Evolutionary conservation across 2,329 filamentous ascomycete species (phyloP).

Genomic region (Clathrospora elynae): DNA sequence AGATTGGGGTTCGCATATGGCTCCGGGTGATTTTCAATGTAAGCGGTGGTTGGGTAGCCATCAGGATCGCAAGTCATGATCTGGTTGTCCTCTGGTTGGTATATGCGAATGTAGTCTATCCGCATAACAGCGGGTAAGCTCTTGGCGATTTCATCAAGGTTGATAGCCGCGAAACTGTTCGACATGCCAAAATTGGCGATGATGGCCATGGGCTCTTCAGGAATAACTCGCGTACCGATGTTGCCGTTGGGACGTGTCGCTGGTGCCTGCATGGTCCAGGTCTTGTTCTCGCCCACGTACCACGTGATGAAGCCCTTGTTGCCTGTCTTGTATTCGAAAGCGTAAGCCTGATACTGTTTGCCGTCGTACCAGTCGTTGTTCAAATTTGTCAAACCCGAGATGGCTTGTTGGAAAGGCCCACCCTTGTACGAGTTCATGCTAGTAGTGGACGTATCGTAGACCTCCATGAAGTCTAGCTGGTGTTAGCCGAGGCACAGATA

Average conservation of each 20-base stretch:
- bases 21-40: conserved; percentile 66
- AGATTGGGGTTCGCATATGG: conserved; percentile 68
- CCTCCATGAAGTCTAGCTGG: conserved; percentile 62
- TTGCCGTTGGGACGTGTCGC: conserved; percentile 72
- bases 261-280: conserved; percentile 66
- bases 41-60: conserved; percentile 69
- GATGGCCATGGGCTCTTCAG: conserved; percentile 69
- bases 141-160: conserved; percentile 60
- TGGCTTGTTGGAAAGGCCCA: conserved; percentile 61
- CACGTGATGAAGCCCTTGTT: conserved; percentile 66
- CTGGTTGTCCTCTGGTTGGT: conserved; percentile 65
- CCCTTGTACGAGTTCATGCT: conserved; percentile 61
- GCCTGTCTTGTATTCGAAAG: conserved; percentile 63
- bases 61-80: conserved; percentile 70
- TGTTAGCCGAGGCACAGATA: conserved; percentile 15
- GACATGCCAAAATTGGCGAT: conserved; percentile 75
- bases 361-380: conserved; percentile 65
- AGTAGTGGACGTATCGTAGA: conserved; percentile 64
- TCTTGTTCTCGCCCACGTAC: conserved; percentile 68
- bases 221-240: conserved; percentile 67
- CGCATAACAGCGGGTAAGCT: conserved; percentile 67
- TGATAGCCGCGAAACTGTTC: conserved; percentile 66
- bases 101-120: conserved; percentile 73
- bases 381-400: conserved; percentile 59
- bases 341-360: conserved; percentile 60